Evolutionary conservation across 208 protist species (phyloP).

Genomic region (Trichomonas gallinae): DNA sequence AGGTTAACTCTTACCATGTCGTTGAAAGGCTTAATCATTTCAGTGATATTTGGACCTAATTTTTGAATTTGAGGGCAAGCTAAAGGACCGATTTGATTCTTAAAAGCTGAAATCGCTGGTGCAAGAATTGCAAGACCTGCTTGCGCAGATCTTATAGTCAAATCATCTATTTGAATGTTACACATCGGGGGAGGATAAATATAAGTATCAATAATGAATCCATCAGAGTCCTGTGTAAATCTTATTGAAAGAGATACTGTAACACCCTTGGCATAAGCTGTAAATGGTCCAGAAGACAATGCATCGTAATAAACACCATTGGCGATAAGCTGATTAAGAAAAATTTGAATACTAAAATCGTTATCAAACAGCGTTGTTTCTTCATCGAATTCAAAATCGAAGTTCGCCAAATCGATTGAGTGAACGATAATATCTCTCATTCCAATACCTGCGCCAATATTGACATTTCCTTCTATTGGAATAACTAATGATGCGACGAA

Average conservation of each 20-base stretch:
- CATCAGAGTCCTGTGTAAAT: background rate
- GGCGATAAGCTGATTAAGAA: background rate
- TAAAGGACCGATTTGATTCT: background rate
- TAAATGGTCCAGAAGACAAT: background rate
- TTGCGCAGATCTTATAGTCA: background rate
- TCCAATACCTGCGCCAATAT: background rate
- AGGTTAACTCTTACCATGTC: background rate
- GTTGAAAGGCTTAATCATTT: background rate
- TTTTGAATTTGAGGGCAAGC: background rate
- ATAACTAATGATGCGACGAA: background rate
- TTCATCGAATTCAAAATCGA: background rate
- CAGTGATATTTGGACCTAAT: background rate
- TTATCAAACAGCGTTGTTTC: background rate
- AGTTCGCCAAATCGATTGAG: background rate
- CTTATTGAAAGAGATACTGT: background rate
- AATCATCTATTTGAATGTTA: background rate
- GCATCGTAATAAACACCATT: background rate
- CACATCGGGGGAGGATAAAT: background rate
- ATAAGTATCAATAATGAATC: background rate
- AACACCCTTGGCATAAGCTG: background rate
- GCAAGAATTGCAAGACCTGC: background rate
- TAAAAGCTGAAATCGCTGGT: background rate
- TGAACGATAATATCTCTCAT: background rate
- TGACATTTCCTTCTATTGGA: background rate
- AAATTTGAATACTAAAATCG: background rate